A percentile compares a stretch with the other conserved stretches of the same genome.
phyloP scores from a whole-genome alignment of 257 asterid species.

The Scutellaria barbata region DNA sequence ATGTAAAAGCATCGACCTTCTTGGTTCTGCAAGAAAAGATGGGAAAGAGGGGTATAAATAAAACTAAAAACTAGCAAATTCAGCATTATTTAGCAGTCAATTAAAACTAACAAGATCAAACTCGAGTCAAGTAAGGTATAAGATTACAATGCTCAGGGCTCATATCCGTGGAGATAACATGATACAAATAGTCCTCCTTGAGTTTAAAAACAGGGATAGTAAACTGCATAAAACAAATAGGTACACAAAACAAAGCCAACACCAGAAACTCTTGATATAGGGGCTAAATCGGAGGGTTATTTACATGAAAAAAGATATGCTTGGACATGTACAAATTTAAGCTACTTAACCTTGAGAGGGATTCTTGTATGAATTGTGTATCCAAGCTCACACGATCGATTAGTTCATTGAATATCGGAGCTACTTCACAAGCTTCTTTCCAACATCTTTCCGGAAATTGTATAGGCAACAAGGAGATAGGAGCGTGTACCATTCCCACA shows the following conservation, averaged over 20 bases:
- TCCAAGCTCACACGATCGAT: conserved; percentile 92
- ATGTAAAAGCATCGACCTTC: conserved; percentile 58
- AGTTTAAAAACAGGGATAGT: neutral
- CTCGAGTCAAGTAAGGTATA: neutral
- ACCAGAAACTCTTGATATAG: neutral
- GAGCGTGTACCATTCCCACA: conserved; percentile 88
- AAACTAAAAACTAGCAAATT: neutral
- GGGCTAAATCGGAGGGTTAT: conserved; percentile 1
- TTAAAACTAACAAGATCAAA: neutral
- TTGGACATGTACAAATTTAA: neutral
- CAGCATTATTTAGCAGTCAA: conserved; percentile 6
- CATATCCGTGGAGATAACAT: conserved; percentile 13
- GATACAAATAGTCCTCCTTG: neutral
- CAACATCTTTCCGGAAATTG: conserved; percentile 75
- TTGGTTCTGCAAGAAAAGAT: conserved; percentile 51
- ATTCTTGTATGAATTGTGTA: conserved; percentile 78
- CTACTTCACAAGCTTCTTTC: conserved; percentile 92
- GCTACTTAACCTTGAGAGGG: conserved; percentile 75
- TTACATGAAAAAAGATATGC: neutral
- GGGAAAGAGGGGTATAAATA: neutral
- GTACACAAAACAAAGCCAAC: neutral
- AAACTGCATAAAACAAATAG: conserved; percentile 2
- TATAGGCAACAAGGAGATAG: conserved; percentile 76
- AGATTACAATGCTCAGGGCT: conserved; percentile 10
- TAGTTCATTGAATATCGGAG: conserved; percentile 93